phyloP scores from a whole-genome alignment of 305 asterid species.

The Ajuga reptans region DNA sequence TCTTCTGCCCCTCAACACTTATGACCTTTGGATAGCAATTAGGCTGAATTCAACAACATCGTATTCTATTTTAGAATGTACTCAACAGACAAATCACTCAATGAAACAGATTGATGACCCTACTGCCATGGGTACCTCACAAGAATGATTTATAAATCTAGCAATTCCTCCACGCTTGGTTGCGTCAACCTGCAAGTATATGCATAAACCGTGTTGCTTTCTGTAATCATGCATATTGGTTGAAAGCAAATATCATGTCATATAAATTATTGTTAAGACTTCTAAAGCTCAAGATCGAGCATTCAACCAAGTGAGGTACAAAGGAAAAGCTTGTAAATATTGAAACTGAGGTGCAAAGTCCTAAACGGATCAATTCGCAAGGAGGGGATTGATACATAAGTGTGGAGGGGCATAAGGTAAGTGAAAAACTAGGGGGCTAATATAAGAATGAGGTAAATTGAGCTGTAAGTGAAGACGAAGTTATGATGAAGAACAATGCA shows the following conservation, averaged over 20 bases:
- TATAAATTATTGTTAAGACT: neutral
- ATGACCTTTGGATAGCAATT: conserved; percentile 98
- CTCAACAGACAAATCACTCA: conserved; percentile 11
- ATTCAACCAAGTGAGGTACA: neutral
- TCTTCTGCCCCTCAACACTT: conserved; percentile 93
- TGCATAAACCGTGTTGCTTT: neutral
- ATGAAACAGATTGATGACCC: conserved; percentile 18
- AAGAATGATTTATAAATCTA: conserved; percentile 93
- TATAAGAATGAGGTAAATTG: neutral
- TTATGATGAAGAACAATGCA: neutral
- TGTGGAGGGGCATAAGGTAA: conserved; percentile 9
- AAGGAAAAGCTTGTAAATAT: neutral
- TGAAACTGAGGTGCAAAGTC: neutral
- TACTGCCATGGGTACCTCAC: conserved; percentile 61
- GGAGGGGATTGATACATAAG: neutral
- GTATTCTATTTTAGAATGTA: conserved; percentile 24
- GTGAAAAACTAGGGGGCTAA: neutral
- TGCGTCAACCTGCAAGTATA: conserved; percentile 80
- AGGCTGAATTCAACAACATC: conserved; percentile 55
- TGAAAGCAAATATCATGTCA: conserved; percentile 11
- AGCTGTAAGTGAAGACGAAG: neutral
- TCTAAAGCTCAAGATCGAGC: conserved; percentile 7
- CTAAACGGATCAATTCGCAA: conserved; percentile 3
- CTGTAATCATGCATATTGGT: conserved; percentile 8
- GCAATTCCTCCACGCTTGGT: conserved; percentile 98